Percentiles rank a stretch among this genome's conserved stretches.
Conservation (phyloP, 306 rosid species). For the Spatholobus suberectus region DNA sequence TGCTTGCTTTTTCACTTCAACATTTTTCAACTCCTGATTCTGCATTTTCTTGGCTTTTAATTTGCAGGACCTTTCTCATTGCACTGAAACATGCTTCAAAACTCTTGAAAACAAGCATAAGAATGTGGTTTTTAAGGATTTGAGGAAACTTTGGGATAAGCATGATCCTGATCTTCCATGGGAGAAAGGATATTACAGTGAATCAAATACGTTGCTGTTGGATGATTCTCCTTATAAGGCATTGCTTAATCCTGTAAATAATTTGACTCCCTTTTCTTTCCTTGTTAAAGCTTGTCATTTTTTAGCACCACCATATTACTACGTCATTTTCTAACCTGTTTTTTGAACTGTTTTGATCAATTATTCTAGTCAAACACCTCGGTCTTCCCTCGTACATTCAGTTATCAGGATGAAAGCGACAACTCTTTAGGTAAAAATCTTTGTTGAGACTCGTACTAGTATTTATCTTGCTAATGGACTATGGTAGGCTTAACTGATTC, state of each 20-base stretch:
- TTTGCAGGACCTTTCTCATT: constrained; percentile 67
- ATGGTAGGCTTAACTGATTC: neutral
- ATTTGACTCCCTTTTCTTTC: neutral
- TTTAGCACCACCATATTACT: neutral
- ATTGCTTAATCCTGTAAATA: constrained; percentile 76
- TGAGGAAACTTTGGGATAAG: constrained; percentile 79
- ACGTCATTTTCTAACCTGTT: neutral
- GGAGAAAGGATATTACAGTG: constrained; percentile 66
- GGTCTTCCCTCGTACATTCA: constrained; percentile 68
- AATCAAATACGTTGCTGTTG: constrained; percentile 70
- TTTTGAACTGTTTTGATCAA: constrained; percentile 12
- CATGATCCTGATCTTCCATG: constrained; percentile 75
- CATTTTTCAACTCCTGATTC: neutral
- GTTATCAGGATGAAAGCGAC: constrained; percentile 51
- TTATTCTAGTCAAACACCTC: constrained; percentile 62
- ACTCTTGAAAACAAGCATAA: constrained; percentile 71
- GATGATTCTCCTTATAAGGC: constrained; percentile 91
- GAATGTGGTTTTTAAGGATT: constrained; percentile 69
- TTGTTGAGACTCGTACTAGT: neutral
- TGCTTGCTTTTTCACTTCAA: neutral
- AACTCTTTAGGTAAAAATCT: constrained; percentile 62
- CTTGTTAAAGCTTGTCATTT: neutral
- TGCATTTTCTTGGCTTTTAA: constrained; percentile 7
- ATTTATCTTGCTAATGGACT: neutral
- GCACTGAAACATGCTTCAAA: constrained; percentile 59